phyloP scores from a whole-genome alignment of 2,329 filamentous ascomycete genomes.

The Fusarium burgessii region DNA sequence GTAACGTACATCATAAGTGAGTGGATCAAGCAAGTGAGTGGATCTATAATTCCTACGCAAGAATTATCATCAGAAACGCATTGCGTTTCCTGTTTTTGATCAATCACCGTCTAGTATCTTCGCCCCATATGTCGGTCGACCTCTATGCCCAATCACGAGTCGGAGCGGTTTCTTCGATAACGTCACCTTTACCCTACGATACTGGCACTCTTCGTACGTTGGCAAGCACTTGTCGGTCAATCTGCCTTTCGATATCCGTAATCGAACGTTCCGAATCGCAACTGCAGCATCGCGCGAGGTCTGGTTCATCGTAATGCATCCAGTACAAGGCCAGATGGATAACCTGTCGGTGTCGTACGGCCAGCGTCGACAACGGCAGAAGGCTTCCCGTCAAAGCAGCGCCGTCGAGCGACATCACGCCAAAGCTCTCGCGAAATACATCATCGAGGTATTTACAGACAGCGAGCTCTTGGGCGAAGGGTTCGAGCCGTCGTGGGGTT shows the following conservation, averaged over 20 bases:
- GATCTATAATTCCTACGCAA: no score
- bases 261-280: background rate
- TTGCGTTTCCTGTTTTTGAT: no score
- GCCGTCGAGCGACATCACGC: background rate
- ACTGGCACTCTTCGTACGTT: background rate
- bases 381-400: background rate
- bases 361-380: background rate
- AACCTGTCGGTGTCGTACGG: background rate
- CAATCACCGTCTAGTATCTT: no score
- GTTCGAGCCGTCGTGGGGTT: background rate
- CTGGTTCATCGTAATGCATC: conserved; percentile 8
- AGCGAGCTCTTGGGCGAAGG: background rate
- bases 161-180: conserved; percentile 5
- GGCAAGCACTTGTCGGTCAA: background rate
- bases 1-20: no score
- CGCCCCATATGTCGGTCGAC: background rate
- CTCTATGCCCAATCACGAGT: background rate
- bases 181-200: background rate
- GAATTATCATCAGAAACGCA: no score
- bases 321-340: background rate
- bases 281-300: background rate
- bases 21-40: no score
- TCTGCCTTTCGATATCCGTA: background rate
- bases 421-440: background rate
- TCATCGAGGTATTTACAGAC: background rate